Percentiles rank a stretch among this genome's conserved stretches.
These are phyloP conservation scores for Gymnopilus dilepis DNA, from an alignment of 768 basidiomycete species.

Conservation along the genomic window DNA sequence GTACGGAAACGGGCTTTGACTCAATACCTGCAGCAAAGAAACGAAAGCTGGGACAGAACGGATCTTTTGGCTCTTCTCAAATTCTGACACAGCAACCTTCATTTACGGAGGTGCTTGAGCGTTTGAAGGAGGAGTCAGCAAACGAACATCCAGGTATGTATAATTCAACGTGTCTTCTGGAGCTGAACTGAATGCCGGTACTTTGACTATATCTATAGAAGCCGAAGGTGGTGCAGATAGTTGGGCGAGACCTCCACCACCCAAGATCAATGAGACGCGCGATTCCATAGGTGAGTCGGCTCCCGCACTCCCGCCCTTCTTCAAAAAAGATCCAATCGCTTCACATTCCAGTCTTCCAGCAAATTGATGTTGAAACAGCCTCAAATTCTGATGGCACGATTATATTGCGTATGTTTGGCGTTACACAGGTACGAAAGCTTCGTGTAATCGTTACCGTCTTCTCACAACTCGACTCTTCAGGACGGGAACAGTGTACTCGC, in stretches of 20 bases:
- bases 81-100: slow-evolving; percentile 44
- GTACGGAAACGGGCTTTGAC: slow-evolving; percentile 31
- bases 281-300: slow-evolving; percentile 69
- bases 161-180: not conserved
- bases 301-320: not conserved
- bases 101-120: slow-evolving; percentile 69
- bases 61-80: slow-evolving; percentile 47
- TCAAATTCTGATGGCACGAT: slow-evolving; percentile 51
- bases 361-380: slow-evolving; percentile 86
- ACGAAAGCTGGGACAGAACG: slow-evolving; percentile 51
- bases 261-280: slow-evolving; percentile 57
- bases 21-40: slow-evolving; percentile 56
- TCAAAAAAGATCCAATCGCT: not conserved
- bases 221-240: slow-evolving; percentile 79
- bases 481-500: slow-evolving; percentile 89
- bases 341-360: slow-evolving; percentile 85
- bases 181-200: not conserved
- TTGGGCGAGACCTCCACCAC: slow-evolving; percentile 72
- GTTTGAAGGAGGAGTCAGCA: slow-evolving; percentile 57
- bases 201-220: slow-evolving; percentile 38
- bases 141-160: slow-evolving; percentile 48
- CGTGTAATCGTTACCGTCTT: not conserved
- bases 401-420: slow-evolving; percentile 80
- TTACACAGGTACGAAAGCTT: slow-evolving; percentile 71
- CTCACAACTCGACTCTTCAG: slow-evolving; percentile 40